Evolutionary conservation across 495 filamentous ascomycete genomes (phyloP), one percentile per base, ranked within the genome.

Genomic region (Evernia prunastri): DNA sequence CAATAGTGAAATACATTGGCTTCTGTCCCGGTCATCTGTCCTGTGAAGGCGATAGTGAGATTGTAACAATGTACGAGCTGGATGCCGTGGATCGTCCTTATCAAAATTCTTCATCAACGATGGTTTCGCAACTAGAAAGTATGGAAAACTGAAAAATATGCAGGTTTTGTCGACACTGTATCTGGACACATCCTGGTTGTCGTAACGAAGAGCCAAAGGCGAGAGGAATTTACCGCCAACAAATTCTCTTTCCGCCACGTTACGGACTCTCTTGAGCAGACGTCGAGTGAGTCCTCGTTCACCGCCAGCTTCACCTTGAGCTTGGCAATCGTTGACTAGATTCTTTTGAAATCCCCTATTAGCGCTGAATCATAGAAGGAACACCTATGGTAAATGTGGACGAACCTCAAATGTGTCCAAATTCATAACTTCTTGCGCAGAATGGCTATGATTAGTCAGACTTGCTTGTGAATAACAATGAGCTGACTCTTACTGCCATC

Each of bases 121-220:
- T 37, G 35, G 20, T 11, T 51, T 51, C 18, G 20, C 57, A 4
- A 65, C 23, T 10, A 10, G 1, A 13, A 65, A 58, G 18, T 68
- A 68, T 31, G 66, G 62, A 31, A 68, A 68, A 8, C 27, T 59
- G 29, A 68, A 36, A 37, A 68, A 68, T 15, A 65, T 61, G 23
- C 56, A 68, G 17, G 42, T 53, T 35, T 53, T 68, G 31, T 60
- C 66, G 0, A 51, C 36, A 13, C 23, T 61, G 40, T 68, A 68
- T 40, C 33, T 64, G 9, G 66, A 64, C 23, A 37, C 35, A 47
- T 68, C 66, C 20, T 36, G 35, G 9, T 31, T 64, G 25, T 68
- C 62, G 29, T 68, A 65, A n/a, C 66, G 61, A 20, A 43, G 17
- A 43, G 40, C 40, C 40, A 43, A 43, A 4, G 40, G 40, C 18